These are phyloP conservation scores for Colletotrichum sp. DNA, from an alignment of 2,329 filamentous ascomycete genomes.

Conservation along the genomic window DNA sequence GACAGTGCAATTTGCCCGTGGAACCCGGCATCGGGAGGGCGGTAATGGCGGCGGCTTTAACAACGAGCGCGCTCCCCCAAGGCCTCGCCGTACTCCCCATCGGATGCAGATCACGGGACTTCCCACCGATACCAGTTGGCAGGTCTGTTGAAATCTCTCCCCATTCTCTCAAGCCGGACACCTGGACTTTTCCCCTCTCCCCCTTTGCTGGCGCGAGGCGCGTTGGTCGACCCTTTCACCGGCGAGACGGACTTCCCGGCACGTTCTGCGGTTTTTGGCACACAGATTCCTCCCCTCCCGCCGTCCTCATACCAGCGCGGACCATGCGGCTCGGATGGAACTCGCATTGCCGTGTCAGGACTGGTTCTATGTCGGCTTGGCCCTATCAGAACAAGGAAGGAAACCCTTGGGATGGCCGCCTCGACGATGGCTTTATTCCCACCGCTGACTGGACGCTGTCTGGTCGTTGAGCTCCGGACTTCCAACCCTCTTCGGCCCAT, in stretches of 20 bases:
- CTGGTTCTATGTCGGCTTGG: constrained; percentile 20
- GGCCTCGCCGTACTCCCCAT: constrained; percentile 91
- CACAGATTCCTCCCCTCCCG: background rate
- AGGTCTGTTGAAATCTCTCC: constrained; percentile 83
- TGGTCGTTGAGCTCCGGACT: constrained; percentile 3
- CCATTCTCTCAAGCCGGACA: constrained; percentile 59
- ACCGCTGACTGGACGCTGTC: background rate
- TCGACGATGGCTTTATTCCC: background rate
- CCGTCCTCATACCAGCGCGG: background rate
- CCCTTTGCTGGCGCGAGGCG: constrained; percentile 21
- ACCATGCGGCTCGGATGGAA: constrained; percentile 11
- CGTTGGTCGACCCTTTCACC: background rate
- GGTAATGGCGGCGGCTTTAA: constrained; percentile 38
- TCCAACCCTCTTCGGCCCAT: constrained; percentile 12
- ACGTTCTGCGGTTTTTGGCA: background rate
- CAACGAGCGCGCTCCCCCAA: constrained; percentile 65
- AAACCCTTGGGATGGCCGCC: constrained; percentile 17
- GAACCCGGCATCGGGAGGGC: constrained; percentile 64
- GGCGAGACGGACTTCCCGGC: constrained; percentile 1
- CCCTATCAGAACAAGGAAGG: constrained; percentile 8
- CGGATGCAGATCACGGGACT: constrained; percentile 98
- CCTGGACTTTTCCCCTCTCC: constrained; percentile 34
- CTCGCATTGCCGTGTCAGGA: constrained; percentile 8
- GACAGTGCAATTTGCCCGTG: constrained; percentile 97
- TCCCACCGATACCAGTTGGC: constrained; percentile 98